These are phyloP conservation scores for Nothophaeocryptopus gaeumannii DNA, from an alignment of 2,329 filamentous ascomycete genomes.

Conservation along the genomic window DNA sequence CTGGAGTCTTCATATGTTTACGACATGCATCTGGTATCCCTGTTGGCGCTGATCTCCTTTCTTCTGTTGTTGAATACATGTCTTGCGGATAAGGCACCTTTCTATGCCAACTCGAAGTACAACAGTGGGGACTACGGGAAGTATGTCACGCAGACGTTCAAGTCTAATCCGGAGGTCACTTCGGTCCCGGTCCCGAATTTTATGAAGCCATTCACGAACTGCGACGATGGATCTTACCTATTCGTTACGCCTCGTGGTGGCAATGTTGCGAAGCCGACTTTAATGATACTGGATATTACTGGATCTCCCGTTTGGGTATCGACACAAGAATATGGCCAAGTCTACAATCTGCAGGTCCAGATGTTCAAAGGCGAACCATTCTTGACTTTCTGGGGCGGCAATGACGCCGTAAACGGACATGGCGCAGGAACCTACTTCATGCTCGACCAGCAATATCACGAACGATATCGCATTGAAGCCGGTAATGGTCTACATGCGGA, in stretches of 20 bases:
- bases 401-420: conserved; percentile 47
- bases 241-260: conserved; percentile 29
- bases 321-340: conserved; percentile 33
- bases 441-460: conserved; percentile 31
- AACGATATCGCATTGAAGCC: conserved; percentile 39
- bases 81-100: conserved; percentile 19
- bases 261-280: conserved; percentile 11
- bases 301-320: conserved; percentile 19
- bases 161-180: conserved; percentile 34
- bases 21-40: background rate
- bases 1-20: too few relatives aligned
- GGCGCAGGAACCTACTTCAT: conserved; percentile 49
- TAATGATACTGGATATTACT: conserved; percentile 20
- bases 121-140: conserved; percentile 37
- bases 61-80: background rate
- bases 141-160: conserved; percentile 37
- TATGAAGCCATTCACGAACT: conserved; percentile 31
- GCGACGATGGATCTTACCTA: conserved; percentile 32
- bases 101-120: conserved; percentile 28
- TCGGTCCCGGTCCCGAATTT: conserved; percentile 32
- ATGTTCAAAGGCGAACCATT: conserved; percentile 44
- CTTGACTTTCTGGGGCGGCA: conserved; percentile 51
- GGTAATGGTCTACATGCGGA: conserved; percentile 39
- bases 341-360: conserved; percentile 49
- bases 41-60: background rate